Evolutionary conservation across 352 stramenopile genomes (phyloP).

Genomic region (Achlya hypogyna): DNA sequence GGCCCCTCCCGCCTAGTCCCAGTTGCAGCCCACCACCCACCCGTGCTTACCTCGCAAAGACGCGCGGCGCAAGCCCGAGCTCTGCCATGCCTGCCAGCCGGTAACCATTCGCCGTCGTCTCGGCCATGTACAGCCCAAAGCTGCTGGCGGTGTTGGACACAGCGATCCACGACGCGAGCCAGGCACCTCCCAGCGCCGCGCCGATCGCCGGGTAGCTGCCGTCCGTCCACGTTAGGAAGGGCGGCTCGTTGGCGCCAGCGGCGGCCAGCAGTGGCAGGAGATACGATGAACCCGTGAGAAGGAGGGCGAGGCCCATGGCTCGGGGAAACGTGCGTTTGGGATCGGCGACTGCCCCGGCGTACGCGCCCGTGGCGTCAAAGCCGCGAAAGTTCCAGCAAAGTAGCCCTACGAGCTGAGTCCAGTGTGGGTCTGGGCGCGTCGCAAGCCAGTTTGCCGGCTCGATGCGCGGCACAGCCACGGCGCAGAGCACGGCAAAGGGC

Average conservation of each 20-base stretch:
- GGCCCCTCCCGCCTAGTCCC: constrained; percentile 33
- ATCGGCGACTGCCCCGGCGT: constrained; percentile 87
- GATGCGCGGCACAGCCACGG: constrained; percentile 49
- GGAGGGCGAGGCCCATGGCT: constrained; percentile 79
- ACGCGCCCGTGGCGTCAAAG: constrained; percentile 89
- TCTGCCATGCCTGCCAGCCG: constrained; percentile 83
- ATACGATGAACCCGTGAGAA: constrained; percentile 81
- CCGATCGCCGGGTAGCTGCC: constrained; percentile 87
- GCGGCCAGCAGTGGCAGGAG: constrained; percentile 86
- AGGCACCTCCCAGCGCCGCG: constrained; percentile 69
- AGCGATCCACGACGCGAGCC: constrained; percentile 86
- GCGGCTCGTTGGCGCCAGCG: constrained; percentile 71
- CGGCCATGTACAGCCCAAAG: constrained; percentile 90
- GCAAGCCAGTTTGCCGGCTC: constrained; percentile 52
- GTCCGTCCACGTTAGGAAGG: constrained; percentile 83
- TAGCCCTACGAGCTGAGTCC: constrained; percentile 87
- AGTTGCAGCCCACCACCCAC: not conserved
- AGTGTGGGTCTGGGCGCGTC: constrained; percentile 50
- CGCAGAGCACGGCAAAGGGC: constrained; percentile 86
- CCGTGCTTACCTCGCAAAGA: constrained; percentile 62
- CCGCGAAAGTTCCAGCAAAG: constrained; percentile 96
- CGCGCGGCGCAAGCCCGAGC: constrained; percentile 76
- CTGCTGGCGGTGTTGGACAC: constrained; percentile 84
- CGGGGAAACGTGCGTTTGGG: constrained; percentile 72
- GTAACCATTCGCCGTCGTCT: constrained; percentile 92